Base-by-base conservation (phyloP, 2,329 filamentous ascomycete genomes). In the Cladosporium sp. region DNA sequence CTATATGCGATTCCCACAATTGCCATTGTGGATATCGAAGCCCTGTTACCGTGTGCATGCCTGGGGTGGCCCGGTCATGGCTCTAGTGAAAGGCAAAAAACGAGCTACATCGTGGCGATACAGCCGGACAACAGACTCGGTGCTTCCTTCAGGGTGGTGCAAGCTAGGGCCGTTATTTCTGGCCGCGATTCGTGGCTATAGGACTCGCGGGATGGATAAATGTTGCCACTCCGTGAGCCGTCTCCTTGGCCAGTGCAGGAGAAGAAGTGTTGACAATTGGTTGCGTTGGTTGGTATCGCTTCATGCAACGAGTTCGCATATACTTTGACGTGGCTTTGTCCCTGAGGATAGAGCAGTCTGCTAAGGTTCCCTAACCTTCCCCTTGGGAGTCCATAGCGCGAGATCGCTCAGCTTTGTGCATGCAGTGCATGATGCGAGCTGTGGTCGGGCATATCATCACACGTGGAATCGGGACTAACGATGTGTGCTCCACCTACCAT, bases 61-160 rank as follows among this genome's bases (percentile, higher is more conserved):
- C 42, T 40, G 54, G 25, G 19, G 43, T 25, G 25, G 20, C 30
- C 54, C 54, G 54, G 47, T 17, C 42, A 39, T 56, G 30, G 30
- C 40, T 49, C 54, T 56, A 56, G 54, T 20, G 54, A 56, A 56
- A 56, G 54, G 54, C 42, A 49, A 56, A 56, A 47, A 36, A 2
- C 12, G 28, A 22, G 40, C 52, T 55, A 55, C 36, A 56, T 28
- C n/a, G 42, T 56, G 34, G 54, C 42, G 42, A 49, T 38, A 56
- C 54, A 49, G 9, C 54, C 54, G 42, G 54, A 56, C 54, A 38
- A 49, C 42, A 39, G 8, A 17, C 54, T 55, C 42, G 34, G 42
- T 17, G 34, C 37, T 56, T 42, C 42, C 36, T 39, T 56, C 38
- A 20, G 20, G 54, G 54, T 47, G 9, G 9, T 28, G 19, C 54